phyloP scores from a whole-genome alignment of 176 grass and related monocot species.

The Musa schizocarpa region DNA sequence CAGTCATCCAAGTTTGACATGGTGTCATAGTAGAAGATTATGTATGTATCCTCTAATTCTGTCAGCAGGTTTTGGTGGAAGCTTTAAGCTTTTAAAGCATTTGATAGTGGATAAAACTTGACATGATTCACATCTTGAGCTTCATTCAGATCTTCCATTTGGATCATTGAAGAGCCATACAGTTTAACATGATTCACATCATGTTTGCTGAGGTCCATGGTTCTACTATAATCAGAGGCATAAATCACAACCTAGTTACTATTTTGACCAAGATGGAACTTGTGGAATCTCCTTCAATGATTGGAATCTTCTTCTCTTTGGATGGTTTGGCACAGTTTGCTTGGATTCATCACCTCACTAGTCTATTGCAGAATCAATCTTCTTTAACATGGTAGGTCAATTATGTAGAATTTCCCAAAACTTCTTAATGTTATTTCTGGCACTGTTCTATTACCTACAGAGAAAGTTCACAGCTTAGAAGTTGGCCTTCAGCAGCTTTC shows the following conservation, averaged over 20 bases:
- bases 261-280: too few relatives aligned
- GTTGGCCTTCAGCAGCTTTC: constrained; percentile 22
- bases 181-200: too few relatives aligned
- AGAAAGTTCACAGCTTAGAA: neutral
- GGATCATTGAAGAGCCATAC: too few relatives aligned
- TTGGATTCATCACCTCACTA: neutral
- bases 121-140: neutral
- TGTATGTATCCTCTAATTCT: neutral
- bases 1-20: neutral
- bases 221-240: too few relatives aligned
- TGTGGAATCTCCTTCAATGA: too few relatives aligned
- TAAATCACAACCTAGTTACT: too few relatives aligned
- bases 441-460: neutral
- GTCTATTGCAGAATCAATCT: neutral
- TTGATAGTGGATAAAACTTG: neutral
- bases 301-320: too few relatives aligned
- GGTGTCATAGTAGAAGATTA: neutral
- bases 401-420: neutral
- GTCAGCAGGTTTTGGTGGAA: neutral
- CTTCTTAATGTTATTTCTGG: neutral
- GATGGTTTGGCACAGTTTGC: neutral
- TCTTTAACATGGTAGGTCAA: neutral
- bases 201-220: too few relatives aligned
- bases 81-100: neutral
- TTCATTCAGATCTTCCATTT: too few relatives aligned